Evolutionary conservation across 2,329 filamentous ascomycete species (phyloP).

Genomic region (Celoporthe dispersa): DNA sequence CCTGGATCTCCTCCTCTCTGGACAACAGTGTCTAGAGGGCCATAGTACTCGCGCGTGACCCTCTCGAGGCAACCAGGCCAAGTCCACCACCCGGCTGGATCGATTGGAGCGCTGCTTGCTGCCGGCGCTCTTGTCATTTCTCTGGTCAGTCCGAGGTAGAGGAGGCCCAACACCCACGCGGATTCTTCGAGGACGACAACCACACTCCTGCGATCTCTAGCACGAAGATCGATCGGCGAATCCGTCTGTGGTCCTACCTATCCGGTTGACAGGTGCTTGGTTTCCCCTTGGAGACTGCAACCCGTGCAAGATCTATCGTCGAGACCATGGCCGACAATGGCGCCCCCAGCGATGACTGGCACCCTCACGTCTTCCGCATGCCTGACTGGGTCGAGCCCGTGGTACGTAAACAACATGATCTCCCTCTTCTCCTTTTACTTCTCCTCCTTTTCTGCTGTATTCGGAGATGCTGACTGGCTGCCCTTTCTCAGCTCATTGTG

Average conservation of each 20-base stretch:
- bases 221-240: background rate
- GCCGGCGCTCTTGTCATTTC: background rate
- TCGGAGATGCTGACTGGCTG: background rate
- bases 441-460: background rate
- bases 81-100: background rate
- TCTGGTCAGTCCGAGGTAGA: background rate
- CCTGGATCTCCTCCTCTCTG: background rate
- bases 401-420: slow-evolving; percentile 33
- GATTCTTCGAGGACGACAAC: background rate
- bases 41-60: background rate
- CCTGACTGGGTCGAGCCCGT: slow-evolving; percentile 42
- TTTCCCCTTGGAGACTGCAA: background rate
- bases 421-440: too few relatives aligned
- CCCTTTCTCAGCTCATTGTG: slow-evolving; percentile 40
- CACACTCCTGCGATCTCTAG: background rate
- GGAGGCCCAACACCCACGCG: background rate
- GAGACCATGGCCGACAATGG: slow-evolving; percentile 18
- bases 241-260: background rate
- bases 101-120: background rate
- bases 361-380: slow-evolving; percentile 34
- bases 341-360: slow-evolving; percentile 26
- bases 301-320: background rate
- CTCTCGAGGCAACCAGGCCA: background rate
- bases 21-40: background rate
- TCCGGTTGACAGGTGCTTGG: background rate